Evolutionary conservation across 2,329 filamentous ascomycete species (phyloP), one percentile per base, ranked within the genome.

Genomic region (Ustulina deusta): DNA sequence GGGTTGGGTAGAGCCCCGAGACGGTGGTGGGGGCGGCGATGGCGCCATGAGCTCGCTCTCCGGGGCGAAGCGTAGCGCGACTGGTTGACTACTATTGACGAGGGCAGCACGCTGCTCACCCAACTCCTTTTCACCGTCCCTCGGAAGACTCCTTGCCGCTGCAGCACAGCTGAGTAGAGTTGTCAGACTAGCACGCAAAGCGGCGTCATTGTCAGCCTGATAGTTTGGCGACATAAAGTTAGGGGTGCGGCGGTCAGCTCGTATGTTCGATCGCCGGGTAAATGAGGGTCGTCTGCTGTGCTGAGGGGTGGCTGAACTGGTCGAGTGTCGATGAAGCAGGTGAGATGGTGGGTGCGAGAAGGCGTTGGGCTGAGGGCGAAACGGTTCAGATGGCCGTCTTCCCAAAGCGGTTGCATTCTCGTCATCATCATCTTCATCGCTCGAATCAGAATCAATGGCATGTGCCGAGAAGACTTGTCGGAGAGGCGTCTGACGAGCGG

Each of bases 81-180:
- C 84, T 1, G 87, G 87, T 69, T 87, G 86, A 61, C 78, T 80
- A 73, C 84, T 83, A 2, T 81, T 81, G 6, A 83, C 79, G 48
- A 85, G 77, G 27, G 82, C 81, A 27, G 79, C 72, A 54, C 79
- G 79, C 61, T 83, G 79, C 61, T 83, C 82, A 13, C 77, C 76
- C 46, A 73, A 44, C 54, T 76, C 73, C 42, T 77, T 75, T 57
- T 85, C 83, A 56, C 83, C 83, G 17, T 83, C 82, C 76, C 96
- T 97, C 0, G 91, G 89, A 17, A 96, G 83, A 3, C 92, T 91
- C 49, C 96, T 88, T 1, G 95, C 96, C 0, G 95, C 96, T 2
- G 94, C 94, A 0, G 94, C 95, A 75, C 93, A 97, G n/a, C 95
- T 97, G 13, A 99, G 87, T 13, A 99, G 86, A 0, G 96, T 98